Base-by-base conservation (phyloP, 257 asterid genomes). In the Przewalskia tangutica region DNA sequence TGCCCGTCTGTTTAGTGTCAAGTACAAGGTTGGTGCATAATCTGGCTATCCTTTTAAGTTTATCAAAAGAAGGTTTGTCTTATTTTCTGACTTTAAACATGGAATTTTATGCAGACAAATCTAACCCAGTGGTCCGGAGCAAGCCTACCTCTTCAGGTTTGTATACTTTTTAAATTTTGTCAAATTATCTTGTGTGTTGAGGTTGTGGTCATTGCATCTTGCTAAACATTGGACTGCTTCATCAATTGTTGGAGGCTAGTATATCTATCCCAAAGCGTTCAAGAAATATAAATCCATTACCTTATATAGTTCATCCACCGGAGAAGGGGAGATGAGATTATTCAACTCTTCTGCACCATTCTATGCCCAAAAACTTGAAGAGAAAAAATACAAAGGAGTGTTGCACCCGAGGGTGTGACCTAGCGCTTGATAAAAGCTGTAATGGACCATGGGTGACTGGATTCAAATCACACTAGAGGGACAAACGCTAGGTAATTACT, bases 111-210 rank as follows among this genome's bases (percentile, higher is more conserved):
- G 94, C 98, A 96, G 99, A 89, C 98, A 77, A 96, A 92, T 91
- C 98, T 96, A 77, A 94, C 98, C 13, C 98, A 93, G 85, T 96
- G 99, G 99, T 93, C 98, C 32, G 99, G 99, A 65, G 98, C 99
- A 79, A 96, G 98, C 86, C 91, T 96, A 79, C 99, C 99, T 66
- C 97, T 96, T 86, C 98, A 94, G 99, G 99, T 94, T 80, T 82
- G 91, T 82, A 10, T 80, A 53, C 44, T 77, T 46, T 59, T 58
- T 70, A 36, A 67, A 36, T 78, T 60, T 16, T 75, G 10, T 32
- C 82, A 34, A 53, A n/a, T 75, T 75, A 23, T 75, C 23, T 16
- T 7, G 80, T 50, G 46, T 50, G 80, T 75, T 27, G 62, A 50
- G 16, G 27, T 75, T 75, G 32, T 16, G 16, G 18, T 75, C 62